phyloP scores from a whole-genome alignment of 805 yeast species.

The Metschnikowia borealis region DNA sequence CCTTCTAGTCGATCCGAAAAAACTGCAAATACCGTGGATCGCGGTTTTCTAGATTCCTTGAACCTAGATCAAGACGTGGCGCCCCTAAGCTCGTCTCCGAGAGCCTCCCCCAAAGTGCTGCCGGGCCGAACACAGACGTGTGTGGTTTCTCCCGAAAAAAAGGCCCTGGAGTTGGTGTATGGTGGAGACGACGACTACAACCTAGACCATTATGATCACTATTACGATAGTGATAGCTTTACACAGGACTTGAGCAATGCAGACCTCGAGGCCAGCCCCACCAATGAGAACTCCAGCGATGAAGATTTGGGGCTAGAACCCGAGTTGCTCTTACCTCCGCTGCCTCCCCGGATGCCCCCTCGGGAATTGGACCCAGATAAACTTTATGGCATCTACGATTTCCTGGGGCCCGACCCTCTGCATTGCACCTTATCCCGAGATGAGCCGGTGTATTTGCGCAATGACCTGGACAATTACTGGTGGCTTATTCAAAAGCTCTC shows the following conservation, averaged over 20 bases:
- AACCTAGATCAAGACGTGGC: not conserved
- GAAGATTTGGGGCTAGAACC: constrained; percentile 34
- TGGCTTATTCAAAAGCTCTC: constrained; percentile 69
- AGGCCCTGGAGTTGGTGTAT: not conserved
- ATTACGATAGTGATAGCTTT: constrained; percentile 6
- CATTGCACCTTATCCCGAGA: constrained; percentile 79
- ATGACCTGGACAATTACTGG: constrained; percentile 94
- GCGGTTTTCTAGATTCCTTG: not conserved
- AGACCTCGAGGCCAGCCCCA: constrained; percentile 19
- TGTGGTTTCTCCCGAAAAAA: not conserved
- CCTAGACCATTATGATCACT: constrained; percentile 9
- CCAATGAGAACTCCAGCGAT: constrained; percentile 14
- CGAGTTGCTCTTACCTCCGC: constrained; percentile 45
- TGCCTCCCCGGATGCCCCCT: constrained; percentile 79
- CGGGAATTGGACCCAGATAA: constrained; percentile 77
- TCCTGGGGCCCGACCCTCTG: constrained; percentile 88
- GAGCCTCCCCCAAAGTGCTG: not conserved
- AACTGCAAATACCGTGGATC: not conserved
- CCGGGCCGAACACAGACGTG: not conserved
- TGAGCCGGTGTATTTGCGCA: constrained; percentile 75
- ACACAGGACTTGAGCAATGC: constrained; percentile 16
- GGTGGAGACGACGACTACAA: constrained; percentile 8
- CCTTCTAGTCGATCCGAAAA: not conserved
- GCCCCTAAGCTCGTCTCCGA: not conserved
- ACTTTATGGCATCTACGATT: constrained; percentile 82